Base-by-base conservation (phyloP, 2,329 filamentous ascomycete genomes). In the Fusarium sp. region DNA sequence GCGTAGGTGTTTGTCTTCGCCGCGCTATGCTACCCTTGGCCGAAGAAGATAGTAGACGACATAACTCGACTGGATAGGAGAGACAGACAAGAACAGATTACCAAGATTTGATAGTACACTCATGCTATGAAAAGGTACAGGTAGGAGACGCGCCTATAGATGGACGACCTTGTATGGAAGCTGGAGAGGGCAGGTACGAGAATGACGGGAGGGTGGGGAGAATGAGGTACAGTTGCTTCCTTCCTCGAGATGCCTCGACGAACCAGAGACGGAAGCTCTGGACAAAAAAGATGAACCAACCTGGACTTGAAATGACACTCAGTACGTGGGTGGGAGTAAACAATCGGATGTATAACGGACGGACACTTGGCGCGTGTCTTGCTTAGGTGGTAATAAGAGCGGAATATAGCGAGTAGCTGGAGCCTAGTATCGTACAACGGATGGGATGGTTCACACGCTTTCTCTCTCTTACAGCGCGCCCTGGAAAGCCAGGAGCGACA, bases 401-500 rank as follows among this genome's bases (percentile, higher is more conserved):
- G 26, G 26, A 34, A 42, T 42, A 37, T 37, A 37, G 34, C 34
- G 34, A 37, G 34, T 37, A 37, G 34, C 34, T 37, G 34, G 10
- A 16, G 7, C 18, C 26, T 7, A 34, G 16, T 45, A 46, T 63
- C 12, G 46, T 69, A 58, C 68, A 68, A 46, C 34, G 34, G 18
- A 37, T 62, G 39, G 52, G 18, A 37, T 62, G 45, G 59, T 73
- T 42, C 60, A 62, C 60, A 51, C 57, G 42, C 62, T 55, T 65
- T 65, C 71, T 71, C 73, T 75, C 71, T 58, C 73, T 52, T 52
- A 65, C 73, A 75, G 72, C 73, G 70, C 73, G 69, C 61, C 73
- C 73, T 74, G 71, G 73, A 52, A 43, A 62, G 58, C 73, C 73
- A 75, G 70, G 67, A 73, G 69, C 72, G 71, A 67, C 73, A 74